These are phyloP conservation scores for Porogramme epimiltina DNA, from an alignment of 1,284 basidiomycete genomes.

Conservation along the genomic window DNA sequence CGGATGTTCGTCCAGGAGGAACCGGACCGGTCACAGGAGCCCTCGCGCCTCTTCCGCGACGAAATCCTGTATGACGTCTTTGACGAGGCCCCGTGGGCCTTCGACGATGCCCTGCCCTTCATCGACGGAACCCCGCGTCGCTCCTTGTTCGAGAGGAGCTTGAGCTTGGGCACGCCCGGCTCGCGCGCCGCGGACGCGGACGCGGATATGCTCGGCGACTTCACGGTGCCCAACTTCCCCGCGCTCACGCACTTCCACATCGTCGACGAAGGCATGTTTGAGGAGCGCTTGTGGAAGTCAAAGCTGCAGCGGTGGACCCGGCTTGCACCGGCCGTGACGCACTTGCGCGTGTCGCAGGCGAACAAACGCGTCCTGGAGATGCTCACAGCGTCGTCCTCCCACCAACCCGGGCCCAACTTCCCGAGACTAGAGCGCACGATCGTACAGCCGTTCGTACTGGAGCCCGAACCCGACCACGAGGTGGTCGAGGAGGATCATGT, in stretches of 20 bases:
- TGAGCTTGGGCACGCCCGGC: no score
- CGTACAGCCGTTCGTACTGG: slow-evolving; percentile 12
- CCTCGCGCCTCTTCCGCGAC: neutral
- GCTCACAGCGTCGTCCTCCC: slow-evolving; percentile 4
- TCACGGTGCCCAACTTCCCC: slow-evolving; percentile 6
- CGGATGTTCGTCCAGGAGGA: slow-evolving; percentile 7
- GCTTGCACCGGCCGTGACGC: slow-evolving; percentile 15
- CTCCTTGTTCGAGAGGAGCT: no score
- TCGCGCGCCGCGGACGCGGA: no score
- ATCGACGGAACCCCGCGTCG: neutral
- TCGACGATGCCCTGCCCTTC: no score
- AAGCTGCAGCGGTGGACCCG: slow-evolving; percentile 12
- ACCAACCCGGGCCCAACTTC: neutral
- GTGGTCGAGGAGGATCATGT: neutral
- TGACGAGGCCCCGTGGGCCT: no score
- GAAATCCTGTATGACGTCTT: neutral
- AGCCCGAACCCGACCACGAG: slow-evolving; percentile 11
- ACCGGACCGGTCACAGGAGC: slow-evolving; percentile 4
- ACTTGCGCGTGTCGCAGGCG: slow-evolving; percentile 16
- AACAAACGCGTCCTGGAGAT: slow-evolving; percentile 15
- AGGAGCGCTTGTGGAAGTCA: slow-evolving; percentile 11
- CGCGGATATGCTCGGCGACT: no score
- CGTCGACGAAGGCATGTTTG: slow-evolving; percentile 16
- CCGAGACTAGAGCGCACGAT: slow-evolving; percentile 8
- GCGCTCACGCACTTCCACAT: slow-evolving; percentile 18